Percentiles rank a stretch among this genome's conserved stretches.
phyloP scores from a whole-genome alignment of 1,284 basidiomycete species.

The Cutaneotrichosporon sp. region DNA sequence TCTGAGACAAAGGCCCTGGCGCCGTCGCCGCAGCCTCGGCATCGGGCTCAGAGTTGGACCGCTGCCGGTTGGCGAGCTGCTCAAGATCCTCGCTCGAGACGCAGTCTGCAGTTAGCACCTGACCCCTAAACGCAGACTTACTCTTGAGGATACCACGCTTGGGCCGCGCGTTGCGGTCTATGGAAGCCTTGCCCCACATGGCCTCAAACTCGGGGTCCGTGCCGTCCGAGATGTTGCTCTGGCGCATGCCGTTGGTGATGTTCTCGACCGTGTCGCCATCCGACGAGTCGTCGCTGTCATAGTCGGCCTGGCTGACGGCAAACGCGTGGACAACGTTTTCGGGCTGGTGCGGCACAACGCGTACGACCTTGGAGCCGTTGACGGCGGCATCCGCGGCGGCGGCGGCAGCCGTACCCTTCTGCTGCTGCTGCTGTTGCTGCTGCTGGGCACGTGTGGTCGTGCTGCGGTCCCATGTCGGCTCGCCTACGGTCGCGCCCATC shows the following conservation, averaged over 20 bases:
- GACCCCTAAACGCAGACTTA: slow-evolving; percentile 48
- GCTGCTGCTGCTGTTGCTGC: neutral
- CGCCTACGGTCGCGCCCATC: slow-evolving; percentile 13
- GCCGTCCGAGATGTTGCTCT: slow-evolving; percentile 1
- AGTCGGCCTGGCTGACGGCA: slow-evolving; percentile 54
- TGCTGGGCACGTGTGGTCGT: slow-evolving; percentile 56
- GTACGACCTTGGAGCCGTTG: slow-evolving; percentile 5
- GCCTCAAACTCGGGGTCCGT: slow-evolving; percentile 53
- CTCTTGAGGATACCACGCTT: slow-evolving; percentile 84
- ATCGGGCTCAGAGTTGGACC: neutral
- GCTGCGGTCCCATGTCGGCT: slow-evolving; percentile 68
- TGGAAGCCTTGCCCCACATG: slow-evolving; percentile 60
- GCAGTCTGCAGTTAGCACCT: slow-evolving; percentile 27
- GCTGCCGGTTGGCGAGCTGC: slow-evolving; percentile 48
- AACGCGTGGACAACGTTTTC: slow-evolving; percentile 37
- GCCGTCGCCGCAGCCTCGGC: slow-evolving; percentile 51
- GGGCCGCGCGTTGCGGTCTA: slow-evolving; percentile 62
- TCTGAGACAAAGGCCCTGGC: slow-evolving; percentile 66
- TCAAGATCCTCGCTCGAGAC: slow-evolving; percentile 33
- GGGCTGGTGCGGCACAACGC: slow-evolving; percentile 16
- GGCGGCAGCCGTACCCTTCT: neutral
- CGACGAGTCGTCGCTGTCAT: slow-evolving; percentile 57
- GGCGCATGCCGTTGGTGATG: slow-evolving; percentile 34
- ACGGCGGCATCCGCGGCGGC: neutral
- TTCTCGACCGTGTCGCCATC: slow-evolving; percentile 56